phyloP scores from a whole-genome alignment of 2,329 filamentous ascomycete genomes.

The Penicillium sp. region DNA sequence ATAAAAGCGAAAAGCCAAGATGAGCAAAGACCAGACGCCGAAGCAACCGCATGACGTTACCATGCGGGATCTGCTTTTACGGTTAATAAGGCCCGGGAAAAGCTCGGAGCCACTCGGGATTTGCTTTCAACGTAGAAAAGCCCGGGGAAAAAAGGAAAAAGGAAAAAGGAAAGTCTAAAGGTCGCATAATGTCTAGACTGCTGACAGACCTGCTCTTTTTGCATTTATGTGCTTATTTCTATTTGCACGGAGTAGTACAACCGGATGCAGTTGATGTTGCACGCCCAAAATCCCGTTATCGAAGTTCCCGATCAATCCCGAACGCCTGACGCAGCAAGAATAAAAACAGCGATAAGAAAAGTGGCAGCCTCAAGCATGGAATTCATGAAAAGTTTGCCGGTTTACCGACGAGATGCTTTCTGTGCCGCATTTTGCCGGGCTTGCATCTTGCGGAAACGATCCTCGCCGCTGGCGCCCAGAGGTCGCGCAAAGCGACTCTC shows the following conservation, averaged over 20 bases:
- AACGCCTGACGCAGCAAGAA: slow-evolving; percentile 15
- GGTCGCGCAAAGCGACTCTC: slow-evolving; percentile 46
- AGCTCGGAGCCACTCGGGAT: slow-evolving; percentile 5
- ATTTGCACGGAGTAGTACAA: not conserved
- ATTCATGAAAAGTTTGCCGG: not conserved
- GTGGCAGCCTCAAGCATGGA: not conserved
- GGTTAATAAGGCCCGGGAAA: slow-evolving; percentile 6
- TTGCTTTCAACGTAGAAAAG: not conserved
- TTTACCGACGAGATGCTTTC: slow-evolving; percentile 39
- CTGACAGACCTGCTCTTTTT: slow-evolving; percentile 2
- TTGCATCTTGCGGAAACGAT: slow-evolving; percentile 48
- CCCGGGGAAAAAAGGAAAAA: not conserved
- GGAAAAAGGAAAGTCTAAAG: not conserved
- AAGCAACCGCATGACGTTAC: slow-evolving; percentile 20
- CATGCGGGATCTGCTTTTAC: slow-evolving; percentile 24
- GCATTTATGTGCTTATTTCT: not conserved
- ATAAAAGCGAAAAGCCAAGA: slow-evolving; percentile 7
- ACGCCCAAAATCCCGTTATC: slow-evolving; percentile 12
- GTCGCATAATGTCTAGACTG: not conserved
- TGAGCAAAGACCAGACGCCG: slow-evolving; percentile 22
- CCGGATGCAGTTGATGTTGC: slow-evolving; percentile 17
- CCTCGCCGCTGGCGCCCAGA: slow-evolving; percentile 46
- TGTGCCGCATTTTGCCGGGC: slow-evolving; percentile 43
- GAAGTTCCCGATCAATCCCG: slow-evolving; percentile 20
- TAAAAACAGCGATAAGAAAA: slow-evolving; percentile 5